phyloP scores from a whole-genome alignment of 257 asterid genomes.

The Ballota nigra region DNA sequence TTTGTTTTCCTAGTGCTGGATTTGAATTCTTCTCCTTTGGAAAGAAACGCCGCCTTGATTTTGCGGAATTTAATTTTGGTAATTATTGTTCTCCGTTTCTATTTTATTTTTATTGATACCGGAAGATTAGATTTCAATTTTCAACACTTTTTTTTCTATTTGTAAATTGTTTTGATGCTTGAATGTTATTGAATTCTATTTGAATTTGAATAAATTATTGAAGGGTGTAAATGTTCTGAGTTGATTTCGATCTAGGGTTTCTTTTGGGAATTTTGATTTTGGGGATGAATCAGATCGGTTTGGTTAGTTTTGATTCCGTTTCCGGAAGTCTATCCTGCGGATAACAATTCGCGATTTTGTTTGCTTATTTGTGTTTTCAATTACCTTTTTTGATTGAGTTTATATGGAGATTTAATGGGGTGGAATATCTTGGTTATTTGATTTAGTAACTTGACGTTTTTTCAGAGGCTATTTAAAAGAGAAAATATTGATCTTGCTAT shows the following conservation, averaged over 20 bases:
- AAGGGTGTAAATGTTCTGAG: slow-evolving; percentile 14
- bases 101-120: slow-evolving; percentile 4
- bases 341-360: slow-evolving; percentile 3
- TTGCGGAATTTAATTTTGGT: slow-evolving; percentile 5
- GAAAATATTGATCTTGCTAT: slow-evolving; percentile 17
- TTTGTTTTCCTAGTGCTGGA: neutral
- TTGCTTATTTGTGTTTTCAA: slow-evolving; percentile 8
- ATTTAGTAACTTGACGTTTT: neutral
- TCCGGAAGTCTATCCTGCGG: neutral
- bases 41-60: slow-evolving; percentile 6
- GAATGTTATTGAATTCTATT: neutral
- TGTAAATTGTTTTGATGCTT: neutral
- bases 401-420: slow-evolving; percentile 7
- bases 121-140: slow-evolving; percentile 11
- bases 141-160: neutral
- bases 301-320: slow-evolving; percentile 8
- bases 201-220: slow-evolving; percentile 14
- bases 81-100: slow-evolving; percentile 9
- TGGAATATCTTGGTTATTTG: slow-evolving; percentile 18
- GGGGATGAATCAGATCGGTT: slow-evolving; percentile 31
- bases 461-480: slow-evolving; percentile 3
- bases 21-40: neutral
- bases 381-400: slow-evolving; percentile 16
- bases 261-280: slow-evolving; percentile 17
- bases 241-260: slow-evolving; percentile 54